Base-by-base conservation (phyloP, 352 stramenopile species). In the Pythium utonaiense region DNA sequence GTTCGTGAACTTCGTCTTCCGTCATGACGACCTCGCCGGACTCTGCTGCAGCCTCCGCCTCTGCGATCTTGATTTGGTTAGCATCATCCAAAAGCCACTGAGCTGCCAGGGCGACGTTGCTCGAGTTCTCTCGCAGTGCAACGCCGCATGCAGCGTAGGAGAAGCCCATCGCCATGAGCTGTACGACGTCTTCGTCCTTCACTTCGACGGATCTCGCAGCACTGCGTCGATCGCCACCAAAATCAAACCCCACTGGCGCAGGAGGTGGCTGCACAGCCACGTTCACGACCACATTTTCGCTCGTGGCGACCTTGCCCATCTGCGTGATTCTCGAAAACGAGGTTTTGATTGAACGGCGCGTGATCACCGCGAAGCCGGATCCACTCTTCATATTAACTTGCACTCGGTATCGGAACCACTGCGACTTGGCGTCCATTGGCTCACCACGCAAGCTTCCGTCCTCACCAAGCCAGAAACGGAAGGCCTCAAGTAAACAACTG, bases 381-480 rank as follows among this genome's bases (percentile, higher is more conserved):
- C 70, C 55, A 17, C 24, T 3, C 1, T 61, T 52, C 49, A 92
- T 78, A n/a, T 89, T 67, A 13, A 95, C 62, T 64, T 94, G 79
- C 7, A 96, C 73, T 9, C 83, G 78, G 65, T 94, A 96, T 27
- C 83, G 83, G 50, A 96, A 96, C 86, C 86, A 96, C 53, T 96
- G 86, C 21, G 86, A 94, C 38, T 91, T 89, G 12, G 64, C 38
- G 47, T 89, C 75, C 4, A 97, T 81, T 25, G 97, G 90, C 65
- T 99, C 97, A 13, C 96, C 97, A 62, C 96, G 88, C 14, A 99
- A 78, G 34, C 86, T 85, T 48, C 97, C 95, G 67, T 99, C 88
- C 65, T 98, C 89, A 45, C 93, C 97, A 51, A 98, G 93, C 97
- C 97, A 99, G 66, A 99, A 99, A 2, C 92, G 73, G 58, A 98